Evolutionary conservation across 805 yeast genomes (phyloP), one percentile per base, ranked within the genome.

Genomic region (Torulaspora maleeae): DNA sequence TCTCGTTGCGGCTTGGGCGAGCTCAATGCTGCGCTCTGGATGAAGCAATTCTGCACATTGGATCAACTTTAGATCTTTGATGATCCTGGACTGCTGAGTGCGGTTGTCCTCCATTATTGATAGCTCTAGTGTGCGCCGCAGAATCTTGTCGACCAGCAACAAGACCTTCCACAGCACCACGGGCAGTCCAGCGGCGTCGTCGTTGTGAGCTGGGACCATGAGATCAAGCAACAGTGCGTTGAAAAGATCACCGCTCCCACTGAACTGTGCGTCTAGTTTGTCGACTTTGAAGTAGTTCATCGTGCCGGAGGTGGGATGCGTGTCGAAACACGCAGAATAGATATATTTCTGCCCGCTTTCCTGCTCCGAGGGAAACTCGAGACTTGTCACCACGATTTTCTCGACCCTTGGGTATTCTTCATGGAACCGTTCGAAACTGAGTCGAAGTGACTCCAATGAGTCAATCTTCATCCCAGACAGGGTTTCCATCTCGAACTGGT

Each of bases 171-270:
- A 65, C 24, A 77, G 53, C 2, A 80, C 69, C 0, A 51, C 48
- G 0, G 45, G 43, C n/a, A 53, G 45, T 16, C 17, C 19, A 30
- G 42, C 12, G 50, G 54, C 24, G 16, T 24, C 36, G 16, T 38
- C 35, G 8, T 24, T 27, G 24, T 20, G 27, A 10, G 41, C 25
- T 4, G 47, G 48, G 12, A 41, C 42, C 13, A 45, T 15, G 11
- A 38, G 27, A 30, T 83, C 77, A 2, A 82, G 71, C 15, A 84
- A 51, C 12, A 85, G 57, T 0, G 83, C 88, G 2, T 81, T 70
- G 60, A 84, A 82, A 13, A 85, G 63, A 59, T 85, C 93, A 2
- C 93, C 93, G 47, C 86, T 76, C 1, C 93, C 93, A 33, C 79
- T 80, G 59, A 83, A 84, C 1, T 71, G 66, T 8, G 88, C 86